Evolutionary conservation across 1,284 basidiomycete genomes (phyloP).

Genomic region (Rhizoctonia solani): DNA sequence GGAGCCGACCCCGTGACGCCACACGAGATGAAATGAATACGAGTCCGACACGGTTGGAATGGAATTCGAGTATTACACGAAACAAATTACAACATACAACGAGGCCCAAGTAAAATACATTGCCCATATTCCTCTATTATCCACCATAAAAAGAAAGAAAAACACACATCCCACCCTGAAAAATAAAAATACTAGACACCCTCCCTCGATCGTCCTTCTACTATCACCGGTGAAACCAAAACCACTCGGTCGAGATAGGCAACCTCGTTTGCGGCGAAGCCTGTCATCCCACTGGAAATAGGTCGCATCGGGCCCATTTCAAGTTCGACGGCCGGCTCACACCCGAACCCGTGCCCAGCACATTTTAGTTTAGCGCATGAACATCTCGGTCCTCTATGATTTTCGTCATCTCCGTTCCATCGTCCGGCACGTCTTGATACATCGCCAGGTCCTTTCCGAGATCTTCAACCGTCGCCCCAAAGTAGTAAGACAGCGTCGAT

Average conservation of each 20-base stretch:
- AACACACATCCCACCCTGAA: no score
- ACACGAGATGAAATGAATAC: no score
- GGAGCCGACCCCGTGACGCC: no score
- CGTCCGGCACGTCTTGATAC: not conserved
- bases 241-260: not conserved
- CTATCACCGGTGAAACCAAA: not conserved
- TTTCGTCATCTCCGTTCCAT: not conserved
- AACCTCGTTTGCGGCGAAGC: not conserved
- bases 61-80: no score
- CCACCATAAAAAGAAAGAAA: no score
- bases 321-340: not conserved
- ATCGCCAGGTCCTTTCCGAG: conserved; percentile 13
- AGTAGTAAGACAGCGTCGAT: conserved; percentile 15
- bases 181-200: no score
- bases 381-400: not conserved
- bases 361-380: not conserved
- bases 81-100: no score
- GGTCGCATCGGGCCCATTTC: conserved; percentile 23
- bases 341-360: no score
- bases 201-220: no score
- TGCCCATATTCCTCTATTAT: no score
- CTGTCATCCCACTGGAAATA: not conserved
- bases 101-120: no score
- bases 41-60: no score
- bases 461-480: conserved; percentile 3